These are phyloP conservation scores for Pythium folliculosum DNA, from an alignment of 352 stramenopile species.

Conservation along the genomic window DNA sequence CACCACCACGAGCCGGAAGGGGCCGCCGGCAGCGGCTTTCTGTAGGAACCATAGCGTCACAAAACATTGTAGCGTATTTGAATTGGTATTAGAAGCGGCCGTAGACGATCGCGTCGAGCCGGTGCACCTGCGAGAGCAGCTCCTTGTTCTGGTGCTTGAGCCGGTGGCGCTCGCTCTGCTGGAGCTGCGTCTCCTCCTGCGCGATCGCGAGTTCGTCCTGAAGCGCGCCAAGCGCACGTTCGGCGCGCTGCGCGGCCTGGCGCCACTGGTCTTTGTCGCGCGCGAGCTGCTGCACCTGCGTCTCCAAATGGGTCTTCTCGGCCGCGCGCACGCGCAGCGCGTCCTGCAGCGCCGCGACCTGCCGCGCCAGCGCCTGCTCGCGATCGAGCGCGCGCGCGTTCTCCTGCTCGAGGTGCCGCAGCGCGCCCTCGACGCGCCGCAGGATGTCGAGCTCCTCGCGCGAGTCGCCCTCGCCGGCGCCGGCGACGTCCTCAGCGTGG, in stretches of 20 bases:
- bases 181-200: constrained; percentile 63
- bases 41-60: background rate
- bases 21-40: constrained; percentile 36
- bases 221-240: constrained; percentile 47
- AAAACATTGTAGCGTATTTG: no score
- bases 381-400: constrained; percentile 55
- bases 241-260: constrained; percentile 44
- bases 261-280: constrained; percentile 64
- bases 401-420: constrained; percentile 73
- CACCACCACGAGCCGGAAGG: constrained; percentile 32
- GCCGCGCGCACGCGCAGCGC: constrained; percentile 45
- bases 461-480: constrained; percentile 20
- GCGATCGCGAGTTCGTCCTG: constrained; percentile 66
- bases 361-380: constrained; percentile 49
- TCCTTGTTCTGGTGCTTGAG: constrained; percentile 78
- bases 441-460: constrained; percentile 65
- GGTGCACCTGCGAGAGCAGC: constrained; percentile 68
- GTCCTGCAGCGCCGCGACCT: constrained; percentile 62
- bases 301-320: constrained; percentile 59
- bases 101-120: constrained; percentile 76
- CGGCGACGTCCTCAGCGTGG: background rate
- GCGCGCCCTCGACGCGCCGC: constrained; percentile 60
- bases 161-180: constrained; percentile 51
- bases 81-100: constrained; percentile 51
- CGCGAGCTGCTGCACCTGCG: constrained; percentile 41